A percentile compares a stretch with the other conserved stretches of the same genome.
phyloP scores from a whole-genome alignment of 1,139 yeast genomes.

The Saccharomyces pastorianus region DNA sequence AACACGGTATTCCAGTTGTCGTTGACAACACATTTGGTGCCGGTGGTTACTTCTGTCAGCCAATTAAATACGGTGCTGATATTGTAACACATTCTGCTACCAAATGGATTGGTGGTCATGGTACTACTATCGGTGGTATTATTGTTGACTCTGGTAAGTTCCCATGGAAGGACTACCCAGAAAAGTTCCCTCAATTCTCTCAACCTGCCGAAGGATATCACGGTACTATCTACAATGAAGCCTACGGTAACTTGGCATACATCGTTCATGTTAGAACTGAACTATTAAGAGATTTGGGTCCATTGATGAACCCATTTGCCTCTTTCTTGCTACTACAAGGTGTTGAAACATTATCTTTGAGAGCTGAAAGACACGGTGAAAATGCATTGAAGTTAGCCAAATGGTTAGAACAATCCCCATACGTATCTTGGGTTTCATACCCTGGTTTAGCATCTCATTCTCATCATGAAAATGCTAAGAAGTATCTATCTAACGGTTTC shows the following conservation, averaged over 20 bases:
- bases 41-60: constrained; percentile 82
- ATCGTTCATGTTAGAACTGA: constrained; percentile 78
- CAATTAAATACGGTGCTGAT: constrained; percentile 85
- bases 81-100: constrained; percentile 85
- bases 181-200: constrained; percentile 83
- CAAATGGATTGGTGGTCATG: constrained; percentile 98
- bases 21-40: constrained; percentile 98
- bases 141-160: constrained; percentile 85
- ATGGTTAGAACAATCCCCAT: constrained; percentile 61
- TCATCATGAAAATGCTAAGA: constrained; percentile 73
- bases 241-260: constrained; percentile 72
- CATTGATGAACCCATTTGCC: constrained; percentile 80
- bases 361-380: constrained; percentile 84
- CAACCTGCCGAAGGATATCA: constrained; percentile 91
- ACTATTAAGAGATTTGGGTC: constrained; percentile 86
- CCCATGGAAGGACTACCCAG: constrained; percentile 82
- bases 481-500: constrained; percentile 66
- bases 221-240: constrained; percentile 74
- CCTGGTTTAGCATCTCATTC: constrained; percentile 83
- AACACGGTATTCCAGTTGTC: constrained; percentile 82
- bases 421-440: constrained; percentile 83
- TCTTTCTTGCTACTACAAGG: constrained; percentile 84
- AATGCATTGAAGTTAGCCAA: constrained; percentile 79
- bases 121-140: constrained; percentile 90
- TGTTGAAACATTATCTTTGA: constrained; percentile 82